phyloP scores from a whole-genome alignment of 2,329 filamentous ascomycete genomes.

The Colletotrichum tropicicola region DNA sequence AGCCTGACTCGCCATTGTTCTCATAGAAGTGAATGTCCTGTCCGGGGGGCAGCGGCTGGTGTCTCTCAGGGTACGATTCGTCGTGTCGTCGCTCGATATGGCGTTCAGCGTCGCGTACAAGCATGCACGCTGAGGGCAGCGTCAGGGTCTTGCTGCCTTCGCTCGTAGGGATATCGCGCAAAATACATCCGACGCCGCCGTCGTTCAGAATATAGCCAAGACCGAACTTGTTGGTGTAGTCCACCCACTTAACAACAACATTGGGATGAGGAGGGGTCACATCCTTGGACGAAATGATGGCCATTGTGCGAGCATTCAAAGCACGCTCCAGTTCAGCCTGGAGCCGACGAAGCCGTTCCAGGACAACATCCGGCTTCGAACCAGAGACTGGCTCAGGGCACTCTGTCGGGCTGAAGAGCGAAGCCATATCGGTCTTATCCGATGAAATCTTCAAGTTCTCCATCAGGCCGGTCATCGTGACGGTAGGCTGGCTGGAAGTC shows the following conservation, averaged over 20 bases:
- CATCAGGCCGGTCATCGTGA: slow-evolving; percentile 23
- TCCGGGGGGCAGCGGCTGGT: slow-evolving; percentile 71
- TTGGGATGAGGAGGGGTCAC: slow-evolving; percentile 65
- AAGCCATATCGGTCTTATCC: slow-evolving; percentile 46
- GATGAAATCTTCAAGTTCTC: slow-evolving; percentile 36
- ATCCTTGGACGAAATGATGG: slow-evolving; percentile 64
- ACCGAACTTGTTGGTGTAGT: slow-evolving; percentile 88
- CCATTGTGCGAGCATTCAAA: slow-evolving; percentile 70
- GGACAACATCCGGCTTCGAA: slow-evolving; percentile 65
- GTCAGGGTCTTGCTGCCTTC: slow-evolving; percentile 59
- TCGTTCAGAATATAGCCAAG: slow-evolving; percentile 86
- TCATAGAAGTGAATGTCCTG: slow-evolving; percentile 78
- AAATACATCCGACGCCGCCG: slow-evolving; percentile 79
- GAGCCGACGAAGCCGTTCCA: slow-evolving; percentile 64
- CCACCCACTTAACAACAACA: slow-evolving; percentile 83
- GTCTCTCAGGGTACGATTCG: slow-evolving; percentile 61
- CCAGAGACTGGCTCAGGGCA: slow-evolving; percentile 57
- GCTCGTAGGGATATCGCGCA: slow-evolving; percentile 63
- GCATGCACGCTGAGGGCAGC: slow-evolving; percentile 75
- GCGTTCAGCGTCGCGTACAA: slow-evolving; percentile 75
- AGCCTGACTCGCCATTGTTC: slow-evolving; percentile 71
- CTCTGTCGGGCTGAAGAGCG: slow-evolving; percentile 66
- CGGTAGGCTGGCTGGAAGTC: slow-evolving; percentile 19
- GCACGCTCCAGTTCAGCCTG: slow-evolving; percentile 70
- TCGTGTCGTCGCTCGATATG: slow-evolving; percentile 73